Base-by-base conservation (phyloP, 306 rosid genomes). In the Luffa acutangula region DNA sequence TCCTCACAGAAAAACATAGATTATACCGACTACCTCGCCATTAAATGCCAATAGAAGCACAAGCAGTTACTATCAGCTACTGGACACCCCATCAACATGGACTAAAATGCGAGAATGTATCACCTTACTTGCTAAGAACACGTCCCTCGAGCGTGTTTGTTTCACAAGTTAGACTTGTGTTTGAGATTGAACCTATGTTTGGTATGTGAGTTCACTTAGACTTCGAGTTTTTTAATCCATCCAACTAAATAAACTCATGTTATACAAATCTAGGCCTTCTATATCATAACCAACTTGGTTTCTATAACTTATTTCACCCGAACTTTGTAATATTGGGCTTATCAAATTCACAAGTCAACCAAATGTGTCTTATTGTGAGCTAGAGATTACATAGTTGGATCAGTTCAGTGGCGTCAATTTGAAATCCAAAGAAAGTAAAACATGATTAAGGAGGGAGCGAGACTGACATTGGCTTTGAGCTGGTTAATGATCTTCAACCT, bases 401-500 rank as follows among this genome's bases (percentile, higher is more conserved):
- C 45, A 37, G 45, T 18, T 33, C 69, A 63, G 6, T 10, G 20
- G 48, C 4, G 21, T 48, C 18, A 41, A 69, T 69, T 69, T n/a
- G 49, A 69, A 42, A 69, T 36, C 49, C 34, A 18, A n/a, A 56
- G 9, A 18, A 42, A 79, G 43, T 13, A 13, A 74, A 21, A 33
- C 0, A 33, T 3, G 60, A 3, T 65, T 21, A 8, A 15, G 43
- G 13, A 45, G 12, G 2, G 37, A 42, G 9, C 41, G 81, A 49
- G 41, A 84, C 45, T 69, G 59, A 93, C 99, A 81, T 95, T 95
- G 89, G 97, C 96, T 86, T 95, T 95, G 83, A 95, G 99, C 89
- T 91, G 97, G 78, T 91, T 95, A 86, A 93, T 95, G 91, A 93
- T 95, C 97, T 93, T 95, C 88, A 95, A 86, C 75, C 97, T 79